These are phyloP conservation scores for Eutypa lata DNA, from an alignment of 2,329 filamentous ascomycete genomes.

Conservation along the genomic window DNA sequence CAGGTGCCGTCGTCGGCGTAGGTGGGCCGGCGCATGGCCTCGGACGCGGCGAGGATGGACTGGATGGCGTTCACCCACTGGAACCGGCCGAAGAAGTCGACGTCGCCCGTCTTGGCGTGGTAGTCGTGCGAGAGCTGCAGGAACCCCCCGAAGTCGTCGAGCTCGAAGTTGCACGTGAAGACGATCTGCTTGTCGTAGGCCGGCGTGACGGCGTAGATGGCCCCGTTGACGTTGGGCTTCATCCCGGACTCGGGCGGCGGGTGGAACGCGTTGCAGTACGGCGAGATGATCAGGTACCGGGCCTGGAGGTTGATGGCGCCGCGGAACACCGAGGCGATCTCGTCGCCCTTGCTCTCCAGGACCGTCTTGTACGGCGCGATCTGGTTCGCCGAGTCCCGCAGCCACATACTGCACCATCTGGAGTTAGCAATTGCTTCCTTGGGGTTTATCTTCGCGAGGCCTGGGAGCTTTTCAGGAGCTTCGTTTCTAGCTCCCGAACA, in stretches of 20 bases:
- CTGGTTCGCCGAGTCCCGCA: constrained; percentile 78
- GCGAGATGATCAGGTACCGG: constrained; percentile 63
- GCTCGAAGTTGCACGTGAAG: constrained; percentile 95
- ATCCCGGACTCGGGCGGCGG: constrained; percentile 74
- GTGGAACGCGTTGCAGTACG: constrained; percentile 91
- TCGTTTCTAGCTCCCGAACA: too few relatives aligned
- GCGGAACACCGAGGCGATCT: constrained; percentile 64
- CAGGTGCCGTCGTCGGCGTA: constrained; percentile 27
- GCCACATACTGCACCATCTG: too few relatives aligned
- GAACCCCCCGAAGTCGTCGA: constrained; percentile 87
- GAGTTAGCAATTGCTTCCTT: too few relatives aligned
- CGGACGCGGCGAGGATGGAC: constrained; percentile 65
- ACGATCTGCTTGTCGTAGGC: constrained; percentile 67
- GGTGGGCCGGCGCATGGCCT: constrained; percentile 70
- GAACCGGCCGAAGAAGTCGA: constrained; percentile 67
- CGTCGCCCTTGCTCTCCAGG: constrained; percentile 54
- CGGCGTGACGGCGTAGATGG: constrained; percentile 57
- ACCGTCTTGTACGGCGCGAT: constrained; percentile 66
- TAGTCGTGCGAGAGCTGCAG: constrained; percentile 80
- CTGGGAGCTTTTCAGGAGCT: too few relatives aligned
- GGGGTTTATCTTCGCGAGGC: too few relatives aligned
- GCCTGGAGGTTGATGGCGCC: constrained; percentile 71
- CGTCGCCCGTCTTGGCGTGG: constrained; percentile 68
- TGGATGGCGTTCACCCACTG: constrained; percentile 73
- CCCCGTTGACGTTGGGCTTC: constrained; percentile 52